Evolutionary conservation across 495 filamentous ascomycete species (phyloP), one percentile per base, ranked within the genome.

Genomic region (Hypoxylon lienhwacheense): DNA sequence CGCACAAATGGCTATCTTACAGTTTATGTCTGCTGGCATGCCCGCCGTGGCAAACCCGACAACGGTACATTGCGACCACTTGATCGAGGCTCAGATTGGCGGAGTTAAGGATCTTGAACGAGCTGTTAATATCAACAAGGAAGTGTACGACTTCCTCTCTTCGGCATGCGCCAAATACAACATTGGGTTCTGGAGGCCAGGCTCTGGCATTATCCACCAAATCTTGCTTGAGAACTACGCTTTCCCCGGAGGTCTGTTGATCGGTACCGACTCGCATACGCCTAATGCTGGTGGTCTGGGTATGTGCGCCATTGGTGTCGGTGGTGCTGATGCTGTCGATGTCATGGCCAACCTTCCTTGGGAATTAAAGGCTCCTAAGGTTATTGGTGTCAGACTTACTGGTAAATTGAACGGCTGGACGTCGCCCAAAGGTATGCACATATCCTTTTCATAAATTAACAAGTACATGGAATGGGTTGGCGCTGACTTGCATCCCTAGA

Each of bases 21-120:
- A 98, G 79, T 98, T 98, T 81, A 98, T 98, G 91, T 95, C 89
- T 41, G 93, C 95, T 55, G 91, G 91, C 69, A 89, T 98, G 86
- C 86, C 89, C 53, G 86, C 86, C 28, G 95, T 97, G 51, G 90
- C 90, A 32, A 97, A 95, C 55, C 93, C 93, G 31, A 86, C 89
- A 58, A 98, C 93, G 19, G 95, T 98, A 60, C 93, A 98, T 83
- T 98, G 95, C 70, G 93, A 98, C 73, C 93, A 98, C 80, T 84
- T 98, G 81, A 98, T 98, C 74, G 93, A 97, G 79, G 93, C 92
- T 55, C 91, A 97, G 78, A 69, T 90, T 68, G 93, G 93, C 67
- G 93, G 95, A 66, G 85, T 81, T 39, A 92, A 97, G 81, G 93
- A 98, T 87, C 80, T 98, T 63, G 88, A 84, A 45, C 83, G 93